Evolutionary conservation across 768 basidiomycete genomes (phyloP).

Genomic region (Psilocybe tampanensis): DNA sequence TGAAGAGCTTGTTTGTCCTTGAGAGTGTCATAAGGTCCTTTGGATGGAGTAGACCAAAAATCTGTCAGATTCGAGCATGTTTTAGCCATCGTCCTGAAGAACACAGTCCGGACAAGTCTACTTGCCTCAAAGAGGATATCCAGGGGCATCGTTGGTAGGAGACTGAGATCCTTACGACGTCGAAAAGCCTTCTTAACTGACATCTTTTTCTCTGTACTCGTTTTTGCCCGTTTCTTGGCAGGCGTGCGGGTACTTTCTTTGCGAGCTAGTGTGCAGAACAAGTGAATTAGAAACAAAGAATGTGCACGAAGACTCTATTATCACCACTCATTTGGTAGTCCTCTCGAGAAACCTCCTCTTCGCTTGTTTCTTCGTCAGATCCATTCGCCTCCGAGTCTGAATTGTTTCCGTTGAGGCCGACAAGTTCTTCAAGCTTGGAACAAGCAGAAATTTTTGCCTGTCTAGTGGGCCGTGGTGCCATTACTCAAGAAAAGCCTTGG

Average conservation of each 20-base stretch:
- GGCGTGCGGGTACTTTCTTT: not conserved
- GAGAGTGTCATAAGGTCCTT: conserved; percentile 27
- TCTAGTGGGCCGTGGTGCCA: no score
- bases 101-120: not conserved
- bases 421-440: no score
- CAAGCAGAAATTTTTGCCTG: no score
- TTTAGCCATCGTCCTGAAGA: not conserved
- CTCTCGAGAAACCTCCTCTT: not conserved
- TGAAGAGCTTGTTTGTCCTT: conserved; percentile 24
- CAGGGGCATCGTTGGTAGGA: conserved; percentile 26
- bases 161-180: conserved; percentile 11
- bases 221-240: conserved; percentile 2
- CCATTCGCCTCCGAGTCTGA: no score
- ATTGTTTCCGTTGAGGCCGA: no score
- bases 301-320: not conserved
- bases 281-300: no score
- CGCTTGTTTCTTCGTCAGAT: not conserved
- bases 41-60: conserved; percentile 23
- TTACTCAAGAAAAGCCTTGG: no score
- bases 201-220: not conserved
- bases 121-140: conserved; percentile 26
- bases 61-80: conserved; percentile 1
- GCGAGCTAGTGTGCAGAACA: not conserved
- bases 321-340: not conserved
- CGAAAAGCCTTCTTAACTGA: not conserved